Evolutionary conservation across 148 eudicot genomes (phyloP).

Genomic region (Pouteria glomerata): DNA sequence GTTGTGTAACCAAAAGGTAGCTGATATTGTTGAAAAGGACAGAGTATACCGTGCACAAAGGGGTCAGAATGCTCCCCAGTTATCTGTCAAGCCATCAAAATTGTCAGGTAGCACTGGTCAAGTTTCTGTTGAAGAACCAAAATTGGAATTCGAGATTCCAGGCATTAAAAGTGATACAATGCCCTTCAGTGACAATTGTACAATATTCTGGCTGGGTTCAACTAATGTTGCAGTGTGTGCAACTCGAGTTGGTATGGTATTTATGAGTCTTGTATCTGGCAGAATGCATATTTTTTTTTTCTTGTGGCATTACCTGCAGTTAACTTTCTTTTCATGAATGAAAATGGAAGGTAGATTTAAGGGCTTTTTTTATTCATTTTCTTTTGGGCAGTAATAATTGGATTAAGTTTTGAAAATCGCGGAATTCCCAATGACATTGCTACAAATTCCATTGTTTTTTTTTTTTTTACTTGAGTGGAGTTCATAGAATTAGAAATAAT

Average conservation of each 20-base stretch:
- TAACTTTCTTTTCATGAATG: not conserved
- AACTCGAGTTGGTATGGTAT: constrained; percentile 55
- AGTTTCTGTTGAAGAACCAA: constrained; percentile 17
- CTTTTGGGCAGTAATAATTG: not conserved
- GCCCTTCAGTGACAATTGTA: constrained; percentile 21
- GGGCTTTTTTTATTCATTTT: not conserved
- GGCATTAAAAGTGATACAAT: constrained; percentile 9
- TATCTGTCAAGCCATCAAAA: constrained; percentile 40
- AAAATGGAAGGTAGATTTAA: not conserved
- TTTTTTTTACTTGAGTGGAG: not conserved
- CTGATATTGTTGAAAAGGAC: constrained; percentile 80
- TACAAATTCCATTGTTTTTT: not conserved
- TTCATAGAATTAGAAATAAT: not conserved
- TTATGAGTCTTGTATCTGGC: constrained; percentile 4
- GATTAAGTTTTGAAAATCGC: not conserved
- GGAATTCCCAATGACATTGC: not conserved
- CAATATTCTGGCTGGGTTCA: constrained; percentile 61
- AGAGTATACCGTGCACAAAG: constrained; percentile 74
- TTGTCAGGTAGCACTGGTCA: constrained; percentile 15
- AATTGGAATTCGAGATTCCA: constrained; percentile 24
- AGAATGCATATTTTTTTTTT: not conserved
- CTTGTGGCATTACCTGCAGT: not conserved
- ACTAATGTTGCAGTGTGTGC: constrained; percentile 68
- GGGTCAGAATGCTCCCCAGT: constrained; percentile 83
- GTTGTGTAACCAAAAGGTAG: constrained; percentile 76